These are phyloP conservation scores for Cutaneotrichosporon cyanovorans DNA, from an alignment of 1,284 basidiomycete genomes.

Conservation along the genomic window DNA sequence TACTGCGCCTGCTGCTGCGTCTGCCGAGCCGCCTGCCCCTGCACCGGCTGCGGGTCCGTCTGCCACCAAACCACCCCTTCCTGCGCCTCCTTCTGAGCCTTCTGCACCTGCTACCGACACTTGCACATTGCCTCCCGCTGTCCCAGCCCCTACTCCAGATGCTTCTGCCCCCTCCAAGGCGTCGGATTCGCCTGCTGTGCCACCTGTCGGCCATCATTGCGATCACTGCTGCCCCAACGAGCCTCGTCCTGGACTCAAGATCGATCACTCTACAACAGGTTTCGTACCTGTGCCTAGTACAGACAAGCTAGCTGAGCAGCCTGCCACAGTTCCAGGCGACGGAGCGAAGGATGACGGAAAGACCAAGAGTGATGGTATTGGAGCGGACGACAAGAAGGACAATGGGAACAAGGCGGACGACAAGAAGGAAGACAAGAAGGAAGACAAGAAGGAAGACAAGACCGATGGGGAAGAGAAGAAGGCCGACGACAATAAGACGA, in stretches of 20 bases:
- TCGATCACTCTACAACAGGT: background rate
- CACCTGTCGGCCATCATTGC: slow-evolving; percentile 3
- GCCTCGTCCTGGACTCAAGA: background rate
- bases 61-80: no score
- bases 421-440: background rate
- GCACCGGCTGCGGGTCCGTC: no score
- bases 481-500: background rate
- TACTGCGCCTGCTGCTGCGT: background rate
- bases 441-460: background rate
- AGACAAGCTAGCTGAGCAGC: background rate
- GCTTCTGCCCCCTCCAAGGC: background rate
- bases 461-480: background rate
- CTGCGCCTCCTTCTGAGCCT: no score
- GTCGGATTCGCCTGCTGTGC: no score
- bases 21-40: background rate
- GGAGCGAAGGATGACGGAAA: no score
- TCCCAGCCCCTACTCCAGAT: no score
- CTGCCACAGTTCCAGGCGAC: no score
- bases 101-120: background rate
- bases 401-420: background rate
- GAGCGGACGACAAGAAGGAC: background rate
- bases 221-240: slow-evolving; percentile 14
- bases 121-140: no score
- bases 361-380: background rate
- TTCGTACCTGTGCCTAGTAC: background rate